phyloP scores from a whole-genome alignment of 495 filamentous ascomycete species.

The Lophiotrema nucula region DNA sequence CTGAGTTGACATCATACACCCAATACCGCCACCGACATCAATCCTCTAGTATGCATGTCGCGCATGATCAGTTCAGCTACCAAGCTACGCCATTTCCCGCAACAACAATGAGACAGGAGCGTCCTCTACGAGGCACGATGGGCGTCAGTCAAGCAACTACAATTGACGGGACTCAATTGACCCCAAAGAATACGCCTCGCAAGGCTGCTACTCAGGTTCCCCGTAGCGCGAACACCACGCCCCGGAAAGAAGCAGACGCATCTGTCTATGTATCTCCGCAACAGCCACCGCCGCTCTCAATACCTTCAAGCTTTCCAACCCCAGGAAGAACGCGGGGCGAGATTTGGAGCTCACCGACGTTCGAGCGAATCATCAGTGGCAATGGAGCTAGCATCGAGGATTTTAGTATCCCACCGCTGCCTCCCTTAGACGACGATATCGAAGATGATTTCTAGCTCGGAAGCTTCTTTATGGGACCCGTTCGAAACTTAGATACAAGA shows the following conservation, averaged over 20 bases:
- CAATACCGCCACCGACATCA: slow-evolving; percentile 10
- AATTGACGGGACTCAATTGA: slow-evolving; percentile 11
- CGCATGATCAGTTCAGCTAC: slow-evolving; percentile 5
- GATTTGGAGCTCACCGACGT: slow-evolving; percentile 8
- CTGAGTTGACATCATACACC: slow-evolving; percentile 16
- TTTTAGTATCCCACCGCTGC: slow-evolving; percentile 28
- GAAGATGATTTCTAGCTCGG: no score
- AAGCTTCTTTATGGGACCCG: no score
- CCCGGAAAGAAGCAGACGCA: not conserved
- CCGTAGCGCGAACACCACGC: slow-evolving; percentile 6
- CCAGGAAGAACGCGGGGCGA: slow-evolving; percentile 1
- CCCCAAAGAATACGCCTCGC: not conserved
- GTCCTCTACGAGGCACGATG: not conserved
- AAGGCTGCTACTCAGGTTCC: not conserved
- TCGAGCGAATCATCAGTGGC: not conserved
- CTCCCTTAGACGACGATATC: not conserved
- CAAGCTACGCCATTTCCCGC: slow-evolving; percentile 14
- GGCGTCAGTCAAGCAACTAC: slow-evolving; percentile 27
- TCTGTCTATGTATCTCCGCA: slow-evolving; percentile 15
- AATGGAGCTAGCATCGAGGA: slow-evolving; percentile 1
- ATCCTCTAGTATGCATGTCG: slow-evolving; percentile 13
- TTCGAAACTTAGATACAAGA: no score
- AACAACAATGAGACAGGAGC: not conserved
- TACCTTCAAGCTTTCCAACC: slow-evolving; percentile 25
- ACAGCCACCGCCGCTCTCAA: slow-evolving; percentile 14